A percentile compares a stretch with the other conserved stretches of the same genome.
Evolutionary conservation across 768 basidiomycete genomes (phyloP).

Genomic region (Termitomyces eurrhizus): DNA sequence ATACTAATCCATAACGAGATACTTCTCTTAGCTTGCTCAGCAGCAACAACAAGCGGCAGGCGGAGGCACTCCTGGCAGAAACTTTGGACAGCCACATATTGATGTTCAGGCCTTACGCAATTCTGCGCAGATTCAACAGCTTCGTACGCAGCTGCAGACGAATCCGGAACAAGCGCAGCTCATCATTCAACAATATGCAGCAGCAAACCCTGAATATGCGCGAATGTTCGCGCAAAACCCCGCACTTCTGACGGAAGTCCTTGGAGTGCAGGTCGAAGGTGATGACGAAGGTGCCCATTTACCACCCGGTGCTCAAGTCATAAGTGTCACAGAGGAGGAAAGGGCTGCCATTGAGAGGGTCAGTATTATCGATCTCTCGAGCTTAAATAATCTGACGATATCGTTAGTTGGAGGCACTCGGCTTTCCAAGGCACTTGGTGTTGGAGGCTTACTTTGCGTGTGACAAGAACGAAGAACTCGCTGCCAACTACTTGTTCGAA

Average conservation of each 20-base stretch:
- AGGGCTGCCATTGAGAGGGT: slow-evolving; percentile 86
- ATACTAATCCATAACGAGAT: background rate
- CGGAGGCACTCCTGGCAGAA: slow-evolving; percentile 30
- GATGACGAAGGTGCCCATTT: slow-evolving; percentile 38
- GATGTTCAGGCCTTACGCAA: slow-evolving; percentile 53
- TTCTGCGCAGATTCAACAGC: slow-evolving; percentile 63
- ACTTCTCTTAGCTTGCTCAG: slow-evolving; percentile 56
- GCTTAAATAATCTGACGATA: background rate
- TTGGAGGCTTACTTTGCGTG: slow-evolving; percentile 92
- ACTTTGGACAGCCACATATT: slow-evolving; percentile 26
- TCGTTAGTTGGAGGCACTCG: slow-evolving; percentile 75
- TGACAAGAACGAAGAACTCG: slow-evolving; percentile 95
- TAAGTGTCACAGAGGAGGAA: slow-evolving; percentile 86
- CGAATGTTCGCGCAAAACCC: slow-evolving; percentile 70
- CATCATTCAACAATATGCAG: slow-evolving; percentile 77
- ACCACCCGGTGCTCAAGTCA: slow-evolving; percentile 53
- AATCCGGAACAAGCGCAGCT: slow-evolving; percentile 81
- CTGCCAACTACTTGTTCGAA: slow-evolving; percentile 93
- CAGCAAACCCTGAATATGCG: slow-evolving; percentile 71
- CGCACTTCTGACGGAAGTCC: slow-evolving; percentile 56
- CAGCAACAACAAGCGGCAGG: slow-evolving; percentile 57
- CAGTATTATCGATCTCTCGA: slow-evolving; percentile 26
- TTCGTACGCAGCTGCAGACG: slow-evolving; percentile 66
- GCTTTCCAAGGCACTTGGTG: slow-evolving; percentile 79
- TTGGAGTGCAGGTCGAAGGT: slow-evolving; percentile 46